Conservation (phyloP, 2,329 filamentous ascomycete species). For the Corniculantispora saksenae region DNA sequence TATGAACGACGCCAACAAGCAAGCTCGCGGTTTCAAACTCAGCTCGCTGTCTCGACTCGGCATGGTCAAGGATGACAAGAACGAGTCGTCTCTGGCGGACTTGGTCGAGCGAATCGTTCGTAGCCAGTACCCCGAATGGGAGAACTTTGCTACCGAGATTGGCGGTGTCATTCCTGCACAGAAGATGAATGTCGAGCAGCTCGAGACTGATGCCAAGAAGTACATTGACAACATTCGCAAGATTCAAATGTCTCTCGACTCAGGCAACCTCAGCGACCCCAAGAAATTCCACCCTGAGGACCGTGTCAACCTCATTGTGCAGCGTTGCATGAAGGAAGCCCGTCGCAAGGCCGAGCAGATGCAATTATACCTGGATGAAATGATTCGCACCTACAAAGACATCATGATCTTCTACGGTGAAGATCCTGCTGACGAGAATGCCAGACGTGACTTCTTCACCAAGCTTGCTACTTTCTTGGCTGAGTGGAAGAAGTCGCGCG, state of each 20-base stretch:
- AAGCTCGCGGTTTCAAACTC: constrained; percentile 96
- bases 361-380: constrained; percentile 89
- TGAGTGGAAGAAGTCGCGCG: constrained; percentile 94
- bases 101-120: constrained; percentile 95
- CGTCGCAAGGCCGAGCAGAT: constrained; percentile 94
- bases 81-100: constrained; percentile 93
- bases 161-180: constrained; percentile 73
- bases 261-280: constrained; percentile 90
- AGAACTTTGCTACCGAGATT: constrained; percentile 84
- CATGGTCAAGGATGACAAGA: constrained; percentile 99
- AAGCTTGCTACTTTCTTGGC: constrained; percentile 88
- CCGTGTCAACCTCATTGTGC: constrained; percentile 86
- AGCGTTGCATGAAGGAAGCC: constrained; percentile 94
- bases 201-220: constrained; percentile 81
- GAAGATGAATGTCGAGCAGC: constrained; percentile 93
- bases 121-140: constrained; percentile 95
- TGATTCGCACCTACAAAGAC: constrained; percentile 86
- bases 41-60: constrained; percentile 88
- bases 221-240: constrained; percentile 97
- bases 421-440: constrained; percentile 86
- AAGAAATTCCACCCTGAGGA: constrained; percentile 99
- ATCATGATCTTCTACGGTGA: constrained; percentile 97
- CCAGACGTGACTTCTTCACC: constrained; percentile 91
- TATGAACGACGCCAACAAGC: constrained; percentile 99
- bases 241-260: constrained; percentile 87